phyloP scores from a whole-genome alignment of 2,329 filamentous ascomycete genomes.

The Penicillium sp. region DNA sequence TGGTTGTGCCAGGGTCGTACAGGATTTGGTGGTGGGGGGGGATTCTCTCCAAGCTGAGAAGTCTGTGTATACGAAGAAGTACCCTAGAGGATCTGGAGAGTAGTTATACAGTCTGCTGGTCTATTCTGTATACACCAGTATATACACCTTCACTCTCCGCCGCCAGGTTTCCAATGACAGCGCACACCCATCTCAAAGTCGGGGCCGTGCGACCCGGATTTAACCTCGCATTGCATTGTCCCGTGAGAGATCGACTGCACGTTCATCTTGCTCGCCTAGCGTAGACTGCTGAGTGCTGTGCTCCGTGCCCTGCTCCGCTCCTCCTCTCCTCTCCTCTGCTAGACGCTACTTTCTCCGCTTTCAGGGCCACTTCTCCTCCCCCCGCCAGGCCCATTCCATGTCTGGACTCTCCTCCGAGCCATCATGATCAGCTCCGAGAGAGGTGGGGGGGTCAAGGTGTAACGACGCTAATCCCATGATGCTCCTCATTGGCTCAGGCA shows the following conservation, averaged over 20 bases:
- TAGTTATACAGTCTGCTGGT: too few relatives aligned
- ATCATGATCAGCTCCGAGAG: constrained; percentile 13
- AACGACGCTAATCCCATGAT: constrained; percentile 19
- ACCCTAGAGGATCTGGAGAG: too few relatives aligned
- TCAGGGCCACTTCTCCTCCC: not conserved
- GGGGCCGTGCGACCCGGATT: constrained; percentile 29
- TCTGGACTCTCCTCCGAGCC: constrained; percentile 8
- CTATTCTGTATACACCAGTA: too few relatives aligned
- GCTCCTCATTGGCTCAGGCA: not conserved
- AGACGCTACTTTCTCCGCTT: too few relatives aligned
- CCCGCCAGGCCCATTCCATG: not conserved
- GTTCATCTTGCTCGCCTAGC: constrained; percentile 26
- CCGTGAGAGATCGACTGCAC: constrained; percentile 34
- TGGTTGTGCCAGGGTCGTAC: constrained; percentile 10
- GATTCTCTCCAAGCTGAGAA: constrained; percentile 13
- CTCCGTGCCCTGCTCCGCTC: not conserved
- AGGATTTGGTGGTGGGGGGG: constrained; percentile 6
- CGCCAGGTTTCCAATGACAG: constrained; percentile 16
- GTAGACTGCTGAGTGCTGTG: too few relatives aligned
- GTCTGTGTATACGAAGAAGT: too few relatives aligned
- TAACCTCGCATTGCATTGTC: constrained; percentile 35
- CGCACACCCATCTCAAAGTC: constrained; percentile 14
- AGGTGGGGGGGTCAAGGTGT: constrained; percentile 27
- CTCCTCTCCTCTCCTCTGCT: not conserved
- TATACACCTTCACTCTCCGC: not conserved